These are phyloP conservation scores for Trichoderma lentiforme DNA, from an alignment of 2,329 filamentous ascomycete genomes.

Conservation along the genomic window DNA sequence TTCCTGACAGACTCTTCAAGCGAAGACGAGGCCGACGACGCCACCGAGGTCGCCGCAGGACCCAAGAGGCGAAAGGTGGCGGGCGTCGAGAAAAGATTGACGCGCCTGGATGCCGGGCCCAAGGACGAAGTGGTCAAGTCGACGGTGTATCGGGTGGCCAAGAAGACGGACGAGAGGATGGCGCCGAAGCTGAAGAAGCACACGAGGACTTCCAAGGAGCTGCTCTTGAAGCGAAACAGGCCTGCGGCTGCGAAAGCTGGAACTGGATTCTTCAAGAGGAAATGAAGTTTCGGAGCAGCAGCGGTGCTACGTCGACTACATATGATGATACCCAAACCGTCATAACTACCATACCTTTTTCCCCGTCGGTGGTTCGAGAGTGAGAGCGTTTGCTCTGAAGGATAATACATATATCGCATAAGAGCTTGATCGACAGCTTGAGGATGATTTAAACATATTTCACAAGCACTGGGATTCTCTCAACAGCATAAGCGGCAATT, in stretches of 20 bases:
- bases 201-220: conserved; percentile 41
- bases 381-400: background rate
- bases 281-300: background rate
- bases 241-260: conserved; percentile 32
- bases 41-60: conserved; percentile 24
- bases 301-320: background rate
- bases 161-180: conserved; percentile 44
- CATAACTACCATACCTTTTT: background rate
- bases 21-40: conserved; percentile 38
- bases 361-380: background rate
- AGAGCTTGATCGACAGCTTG: background rate
- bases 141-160: conserved; percentile 52
- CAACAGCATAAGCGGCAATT: background rate
- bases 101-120: conserved; percentile 38
- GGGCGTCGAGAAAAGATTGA: conserved; percentile 37
- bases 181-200: conserved; percentile 47
- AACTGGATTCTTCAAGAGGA: conserved; percentile 42
- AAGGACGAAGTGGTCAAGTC: conserved; percentile 49
- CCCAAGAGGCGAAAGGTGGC: conserved; percentile 46
- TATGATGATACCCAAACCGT: background rate
- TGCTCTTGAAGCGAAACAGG: conserved; percentile 46
- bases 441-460: background rate
- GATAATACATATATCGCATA: background rate
- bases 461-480: background rate
- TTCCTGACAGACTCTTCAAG: conserved; percentile 52